Conservation (phyloP, 2,329 filamentous ascomycete genomes). For the Sarocladiaceae sp. region DNA sequence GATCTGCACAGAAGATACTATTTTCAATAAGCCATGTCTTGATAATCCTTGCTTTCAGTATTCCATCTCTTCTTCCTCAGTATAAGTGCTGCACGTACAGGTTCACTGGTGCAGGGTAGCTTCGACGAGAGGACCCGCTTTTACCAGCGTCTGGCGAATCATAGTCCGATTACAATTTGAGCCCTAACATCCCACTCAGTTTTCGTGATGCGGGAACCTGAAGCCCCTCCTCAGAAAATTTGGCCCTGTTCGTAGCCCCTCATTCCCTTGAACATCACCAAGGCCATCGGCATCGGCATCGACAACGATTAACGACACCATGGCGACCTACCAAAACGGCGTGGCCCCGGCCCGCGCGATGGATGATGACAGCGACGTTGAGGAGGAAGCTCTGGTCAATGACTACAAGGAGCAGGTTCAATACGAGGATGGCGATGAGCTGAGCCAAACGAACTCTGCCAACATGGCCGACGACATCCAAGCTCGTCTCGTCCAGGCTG, state of each 20-base stretch:
- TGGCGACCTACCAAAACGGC: slow-evolving; percentile 62
- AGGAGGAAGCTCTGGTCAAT: slow-evolving; percentile 92
- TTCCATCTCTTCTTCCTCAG: too few species aligned
- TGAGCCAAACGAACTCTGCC: slow-evolving; percentile 69
- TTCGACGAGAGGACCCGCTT: neutral
- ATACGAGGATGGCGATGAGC: slow-evolving; percentile 79
- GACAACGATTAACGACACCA: slow-evolving; percentile 31
- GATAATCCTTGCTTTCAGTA: too few species aligned
- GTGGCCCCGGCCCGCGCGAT: slow-evolving; percentile 55
- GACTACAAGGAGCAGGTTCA: slow-evolving; percentile 96
- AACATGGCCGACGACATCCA: slow-evolving; percentile 85
- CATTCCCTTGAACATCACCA: slow-evolving; percentile 11
- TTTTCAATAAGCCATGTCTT: too few species aligned
- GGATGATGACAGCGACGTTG: slow-evolving; percentile 85
- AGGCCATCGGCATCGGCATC: slow-evolving; percentile 14
- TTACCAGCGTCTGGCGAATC: neutral
- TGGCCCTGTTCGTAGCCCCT: slow-evolving; percentile 24
- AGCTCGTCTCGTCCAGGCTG: slow-evolving; percentile 83
- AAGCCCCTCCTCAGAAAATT: slow-evolving; percentile 27
- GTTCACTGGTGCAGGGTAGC: neutral
- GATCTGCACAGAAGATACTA: too few species aligned
- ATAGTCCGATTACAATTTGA: neutral
- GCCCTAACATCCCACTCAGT: slow-evolving; percentile 7
- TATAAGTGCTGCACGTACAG: too few species aligned
- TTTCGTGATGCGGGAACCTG: slow-evolving; percentile 4